Base-by-base conservation (phyloP, 192 early-diverging fungal species). In the Coemansia sp. region DNA sequence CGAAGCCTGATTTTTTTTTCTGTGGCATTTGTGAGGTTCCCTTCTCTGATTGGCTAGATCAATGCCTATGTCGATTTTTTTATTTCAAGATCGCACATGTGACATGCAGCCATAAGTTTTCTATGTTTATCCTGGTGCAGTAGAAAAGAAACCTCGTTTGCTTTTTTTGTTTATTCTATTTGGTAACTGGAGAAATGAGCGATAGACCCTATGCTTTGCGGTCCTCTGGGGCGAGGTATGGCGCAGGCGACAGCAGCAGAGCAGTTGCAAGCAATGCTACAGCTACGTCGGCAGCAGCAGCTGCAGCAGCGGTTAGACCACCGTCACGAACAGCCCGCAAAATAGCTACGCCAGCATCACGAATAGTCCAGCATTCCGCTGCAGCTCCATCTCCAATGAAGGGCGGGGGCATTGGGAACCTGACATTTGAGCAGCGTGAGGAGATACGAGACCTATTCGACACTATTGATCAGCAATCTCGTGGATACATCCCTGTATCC, bases 371-470 rank as follows among this genome's bases (percentile, higher is more conserved):
- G 45, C 8, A 45, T 37, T 15, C 36, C 6, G 62, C 47, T 14
- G 26, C 14, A 14, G 54, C 28, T 7, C 49, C 33, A 9, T 48
- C 46, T 14, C 46, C 46, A 3, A 50, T 50, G 31, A 36, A 50
- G 16, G 49, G 33, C 21, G 60, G 43, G 1, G 67, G 53, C 1
- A 61, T 71, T 37, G 70, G 70, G 12, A 72, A 65, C 53, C 30
- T 71, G 41, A 60, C 59, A 10, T 49, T 57, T 11, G 70, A 72
- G 57, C 55, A 73, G 50, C 65, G 66, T 26, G 70, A 68, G 23
- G 46, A 78, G 57, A 42, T 81, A n/a, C 62, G 51, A 5, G 63
- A 66, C 2, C n/a, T 75, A 4, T 81, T 81, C 26, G 52, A 63
- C 10, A 61, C 60, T 50, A 53, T 73, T 14, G 79, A 81, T 50